A percentile compares a stretch with the other conserved stretches of the same genome.
phyloP scores from a whole-genome alignment of 2,329 filamentous ascomycete genomes.

The Phialophora expanda region DNA sequence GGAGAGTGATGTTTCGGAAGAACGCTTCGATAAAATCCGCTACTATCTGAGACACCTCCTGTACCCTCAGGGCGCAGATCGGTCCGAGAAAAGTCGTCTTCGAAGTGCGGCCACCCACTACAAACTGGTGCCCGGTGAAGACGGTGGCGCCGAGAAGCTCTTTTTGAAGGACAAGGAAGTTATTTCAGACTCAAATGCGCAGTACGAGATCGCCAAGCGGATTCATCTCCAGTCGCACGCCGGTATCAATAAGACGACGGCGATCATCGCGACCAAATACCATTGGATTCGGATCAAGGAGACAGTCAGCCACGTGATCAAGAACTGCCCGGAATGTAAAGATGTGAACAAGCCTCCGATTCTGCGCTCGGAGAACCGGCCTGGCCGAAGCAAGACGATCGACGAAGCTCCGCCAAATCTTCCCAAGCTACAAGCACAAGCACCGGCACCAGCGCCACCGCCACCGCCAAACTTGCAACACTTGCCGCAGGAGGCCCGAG shows the following conservation, averaged over 20 bases:
- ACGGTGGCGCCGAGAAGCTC: conserved; percentile 68
- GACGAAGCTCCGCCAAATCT: conserved; percentile 31
- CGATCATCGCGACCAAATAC: conserved; percentile 88
- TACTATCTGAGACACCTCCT: conserved; percentile 95
- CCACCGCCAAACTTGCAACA: conserved; percentile 21
- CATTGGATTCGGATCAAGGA: conserved; percentile 99
- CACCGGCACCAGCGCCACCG: neutral
- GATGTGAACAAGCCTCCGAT: conserved; percentile 68
- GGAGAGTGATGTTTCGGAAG: conserved; percentile 87
- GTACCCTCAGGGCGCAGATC: conserved; percentile 90
- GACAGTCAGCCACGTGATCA: conserved; percentile 92
- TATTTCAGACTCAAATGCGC: conserved; percentile 82
- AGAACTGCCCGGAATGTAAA: conserved; percentile 88
- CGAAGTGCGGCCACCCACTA: conserved; percentile 94
- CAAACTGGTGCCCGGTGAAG: conserved; percentile 67
- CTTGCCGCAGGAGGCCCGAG: conserved; percentile 23
- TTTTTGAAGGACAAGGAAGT: conserved; percentile 99
- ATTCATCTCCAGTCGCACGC: conserved; percentile 79
- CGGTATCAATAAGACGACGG: conserved; percentile 98
- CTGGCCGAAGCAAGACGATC: conserved; percentile 38
- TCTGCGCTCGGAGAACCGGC: conserved; percentile 40
- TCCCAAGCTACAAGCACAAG: neutral
- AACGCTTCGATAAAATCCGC: conserved; percentile 98
- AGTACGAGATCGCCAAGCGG: conserved; percentile 84
- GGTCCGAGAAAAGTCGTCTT: conserved; percentile 92